Conservation (phyloP, 2,329 filamentous ascomycete species). For the Fusarium dimerum region DNA sequence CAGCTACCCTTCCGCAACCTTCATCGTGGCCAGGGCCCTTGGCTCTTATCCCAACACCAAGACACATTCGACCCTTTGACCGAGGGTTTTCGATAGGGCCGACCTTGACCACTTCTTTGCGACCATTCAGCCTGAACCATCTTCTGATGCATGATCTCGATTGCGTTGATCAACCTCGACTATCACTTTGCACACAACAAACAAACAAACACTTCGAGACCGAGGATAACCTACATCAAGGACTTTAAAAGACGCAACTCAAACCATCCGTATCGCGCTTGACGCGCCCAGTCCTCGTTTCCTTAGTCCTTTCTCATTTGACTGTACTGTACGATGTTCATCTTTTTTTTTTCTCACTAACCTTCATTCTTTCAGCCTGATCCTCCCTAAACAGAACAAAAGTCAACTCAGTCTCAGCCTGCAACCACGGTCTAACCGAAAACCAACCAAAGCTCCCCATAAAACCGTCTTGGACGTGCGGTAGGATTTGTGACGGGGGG, state of each 20-base stretch:
- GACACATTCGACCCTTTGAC: too few relatives aligned
- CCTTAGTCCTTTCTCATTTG: too few relatives aligned
- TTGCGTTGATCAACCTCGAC: too few relatives aligned
- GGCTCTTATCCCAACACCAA: too few relatives aligned
- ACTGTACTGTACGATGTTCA: background rate
- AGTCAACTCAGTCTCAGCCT: background rate
- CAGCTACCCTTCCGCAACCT: too few relatives aligned
- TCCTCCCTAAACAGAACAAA: background rate
- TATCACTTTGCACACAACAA: too few relatives aligned
- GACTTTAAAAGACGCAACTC: background rate
- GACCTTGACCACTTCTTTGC: too few relatives aligned
- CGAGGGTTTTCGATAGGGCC: too few relatives aligned
- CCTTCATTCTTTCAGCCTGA: background rate
- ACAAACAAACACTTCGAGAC: too few relatives aligned
- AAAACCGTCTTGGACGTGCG: background rate
- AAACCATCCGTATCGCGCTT: background rate
- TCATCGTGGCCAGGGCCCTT: too few relatives aligned
- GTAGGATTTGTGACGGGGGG: background rate
- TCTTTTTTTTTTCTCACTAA: background rate
- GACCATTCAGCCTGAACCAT: too few relatives aligned
- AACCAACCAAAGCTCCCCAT: background rate
- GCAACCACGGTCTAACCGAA: background rate
- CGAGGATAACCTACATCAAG: background rate
- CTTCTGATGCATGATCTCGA: too few relatives aligned
- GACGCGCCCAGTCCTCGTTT: background rate